Conservation (phyloP, 306 rosid species). For the Vicia sativa region DNA sequence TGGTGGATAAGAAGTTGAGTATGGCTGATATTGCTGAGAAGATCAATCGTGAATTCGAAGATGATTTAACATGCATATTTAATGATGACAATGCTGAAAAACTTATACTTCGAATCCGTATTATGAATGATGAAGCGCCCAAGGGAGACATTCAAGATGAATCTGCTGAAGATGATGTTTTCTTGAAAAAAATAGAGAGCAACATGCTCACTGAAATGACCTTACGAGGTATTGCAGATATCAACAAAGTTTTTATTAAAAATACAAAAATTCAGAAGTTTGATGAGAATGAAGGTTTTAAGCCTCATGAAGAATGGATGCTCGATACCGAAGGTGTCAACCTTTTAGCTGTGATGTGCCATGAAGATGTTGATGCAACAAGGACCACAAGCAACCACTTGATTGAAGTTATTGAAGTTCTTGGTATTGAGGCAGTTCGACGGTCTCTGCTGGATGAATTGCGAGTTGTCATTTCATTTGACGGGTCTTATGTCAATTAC, state of each 20-base stretch:
- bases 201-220: constrained; percentile 99
- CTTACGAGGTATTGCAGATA: constrained; percentile 92
- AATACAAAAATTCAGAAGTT: constrained; percentile 80
- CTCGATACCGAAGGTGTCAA: constrained; percentile 98
- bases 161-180: constrained; percentile 96
- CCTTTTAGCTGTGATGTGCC: constrained; percentile 92
- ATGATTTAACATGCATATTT: constrained; percentile 92
- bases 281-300: constrained; percentile 81
- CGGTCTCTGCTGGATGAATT: constrained; percentile 83
- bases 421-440: constrained; percentile 98
- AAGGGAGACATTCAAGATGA: constrained; percentile 92
- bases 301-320: constrained; percentile 97
- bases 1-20: constrained; percentile 99
- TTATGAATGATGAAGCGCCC: constrained; percentile 96
- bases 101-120: constrained; percentile 90
- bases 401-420: constrained; percentile 97
- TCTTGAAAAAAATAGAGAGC: constrained; percentile 93
- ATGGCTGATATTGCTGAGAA: constrained; percentile 99
- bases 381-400: constrained; percentile 96
- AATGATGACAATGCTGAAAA: constrained; percentile 98
- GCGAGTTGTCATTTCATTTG: constrained; percentile 95
- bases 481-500: constrained; percentile 96
- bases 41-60: constrained; percentile 89
- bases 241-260: constrained; percentile 91
- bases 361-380: constrained; percentile 85